Base-by-base conservation (phyloP, 2,329 filamentous ascomycete species). In the Penicillium sp. region DNA sequence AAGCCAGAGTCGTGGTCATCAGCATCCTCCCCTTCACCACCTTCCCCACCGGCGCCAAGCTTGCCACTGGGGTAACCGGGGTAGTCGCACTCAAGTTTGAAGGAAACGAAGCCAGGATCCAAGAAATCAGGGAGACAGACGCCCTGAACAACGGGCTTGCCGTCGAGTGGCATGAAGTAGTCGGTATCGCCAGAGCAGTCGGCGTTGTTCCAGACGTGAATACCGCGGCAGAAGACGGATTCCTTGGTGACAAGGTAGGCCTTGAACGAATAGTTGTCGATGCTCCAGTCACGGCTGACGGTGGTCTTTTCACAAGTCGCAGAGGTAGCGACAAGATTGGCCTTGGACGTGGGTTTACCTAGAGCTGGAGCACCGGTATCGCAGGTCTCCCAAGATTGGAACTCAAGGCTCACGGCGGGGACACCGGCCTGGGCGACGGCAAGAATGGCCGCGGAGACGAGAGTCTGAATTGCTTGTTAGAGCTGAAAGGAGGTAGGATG, bases 301-400 rank as follows among this genome's bases (percentile, higher is more conserved):
- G 58, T 40, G 23, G 60, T 54, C 54, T 63, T 63, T 42, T 63
- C 63, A 22, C 63, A 66, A 23, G 63, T 63, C 15, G 44, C 26
- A 2, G 60, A 55, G 22, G 62, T 66, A 3, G 53, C 54, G 14
- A 33, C 56, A n/a, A 59, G 29, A 9, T 45, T 26, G 4, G 45
- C 58, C 42, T 44, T 52, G 53, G 53, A 57, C 53, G 59, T 60
- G 27, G 63, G 49, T 43, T 60, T 45, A 20, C 62, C 60, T 2
- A n/a, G 2, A 11, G 57, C 58, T 4, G 58, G 57, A 9, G 15
- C 5, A 27, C 63, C 62, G 27, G 54, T 43, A 26, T 58, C 53
- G 46, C 63, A 66, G n/a, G 23, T n/a, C 45, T 64, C 60, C 62
- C 62, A 66, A 22, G 63, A 59, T 35, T 59, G 58, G 49, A 66